Conservation (phyloP, 2,329 filamentous ascomycete species). For the Cyanodermella asteris region DNA sequence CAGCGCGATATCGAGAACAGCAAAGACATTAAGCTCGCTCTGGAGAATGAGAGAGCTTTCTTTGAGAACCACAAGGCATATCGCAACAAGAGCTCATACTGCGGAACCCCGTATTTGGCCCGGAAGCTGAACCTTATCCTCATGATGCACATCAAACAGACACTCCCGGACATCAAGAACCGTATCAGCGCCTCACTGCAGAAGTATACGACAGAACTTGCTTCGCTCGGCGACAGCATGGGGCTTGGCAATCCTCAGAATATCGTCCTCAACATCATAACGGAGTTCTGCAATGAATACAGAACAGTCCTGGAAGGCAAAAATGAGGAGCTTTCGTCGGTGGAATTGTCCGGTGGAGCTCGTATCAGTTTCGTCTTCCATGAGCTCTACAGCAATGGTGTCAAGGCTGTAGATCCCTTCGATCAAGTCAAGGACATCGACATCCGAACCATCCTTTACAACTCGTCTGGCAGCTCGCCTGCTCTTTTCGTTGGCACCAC, state of each 20-base stretch:
- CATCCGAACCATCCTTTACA: constrained; percentile 91
- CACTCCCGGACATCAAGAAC: constrained; percentile 91
- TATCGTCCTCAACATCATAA: constrained; percentile 95
- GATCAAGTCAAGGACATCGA: constrained; percentile 94
- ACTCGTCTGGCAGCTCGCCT: constrained; percentile 94
- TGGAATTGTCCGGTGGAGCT: constrained; percentile 85
- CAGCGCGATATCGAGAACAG: constrained; percentile 98
- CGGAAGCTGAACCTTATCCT: constrained; percentile 94
- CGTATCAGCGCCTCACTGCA: constrained; percentile 83
- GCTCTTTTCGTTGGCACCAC: constrained; percentile 93
- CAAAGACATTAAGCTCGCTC: constrained; percentile 71
- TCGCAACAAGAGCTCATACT: constrained; percentile 95
- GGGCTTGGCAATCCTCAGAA: constrained; percentile 92
- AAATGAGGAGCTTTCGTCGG: constrained; percentile 84
- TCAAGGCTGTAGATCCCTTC: constrained; percentile 95
- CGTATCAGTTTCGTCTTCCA: constrained; percentile 99
- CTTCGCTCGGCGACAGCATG: constrained; percentile 73
- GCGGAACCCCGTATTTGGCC: constrained; percentile 88
- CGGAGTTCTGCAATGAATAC: constrained; percentile 96
- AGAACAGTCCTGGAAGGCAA: constrained; percentile 89
- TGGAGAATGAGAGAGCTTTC: constrained; percentile 89
- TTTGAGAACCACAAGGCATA: constrained; percentile 99
- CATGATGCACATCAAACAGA: constrained; percentile 99
- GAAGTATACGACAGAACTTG: constrained; percentile 71
- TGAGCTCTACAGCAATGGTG: constrained; percentile 88